These are phyloP conservation scores for Globisporangium solare DNA, from an alignment of 352 stramenopile genomes.

Conservation along the genomic window DNA sequence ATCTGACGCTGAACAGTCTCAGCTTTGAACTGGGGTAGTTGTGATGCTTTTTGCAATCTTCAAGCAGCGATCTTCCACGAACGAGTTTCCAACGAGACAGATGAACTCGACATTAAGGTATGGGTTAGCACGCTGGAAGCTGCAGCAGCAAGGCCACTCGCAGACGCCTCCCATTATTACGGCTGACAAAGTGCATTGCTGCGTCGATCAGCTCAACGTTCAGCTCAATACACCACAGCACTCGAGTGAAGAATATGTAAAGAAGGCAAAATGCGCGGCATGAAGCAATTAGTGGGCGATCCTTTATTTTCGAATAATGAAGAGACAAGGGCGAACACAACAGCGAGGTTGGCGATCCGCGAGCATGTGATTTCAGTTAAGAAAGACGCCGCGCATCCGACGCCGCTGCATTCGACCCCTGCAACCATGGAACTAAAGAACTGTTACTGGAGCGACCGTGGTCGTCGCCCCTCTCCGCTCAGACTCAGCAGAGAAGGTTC, in stretches of 20 bases:
- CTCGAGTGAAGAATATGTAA: neutral
- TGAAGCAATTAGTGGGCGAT: constrained; percentile 31
- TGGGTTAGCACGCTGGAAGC: no score
- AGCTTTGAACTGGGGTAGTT: no score
- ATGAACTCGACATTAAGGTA: no score
- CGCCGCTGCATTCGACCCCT: neutral
- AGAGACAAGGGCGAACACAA: constrained; percentile 32
- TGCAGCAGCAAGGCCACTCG: no score
- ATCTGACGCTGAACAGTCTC: no score
- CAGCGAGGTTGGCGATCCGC: neutral
- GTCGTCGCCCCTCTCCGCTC: neutral
- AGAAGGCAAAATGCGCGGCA: constrained; percentile 2
- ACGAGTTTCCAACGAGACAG: no score
- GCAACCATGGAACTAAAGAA: constrained; percentile 42
- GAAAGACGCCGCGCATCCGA: neutral
- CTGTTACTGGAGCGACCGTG: constrained; percentile 2
- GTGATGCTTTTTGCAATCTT: no score
- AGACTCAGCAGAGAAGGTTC: constrained; percentile 18
- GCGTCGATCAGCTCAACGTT: neutral
- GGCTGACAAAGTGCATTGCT: no score
- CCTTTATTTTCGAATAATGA: constrained; percentile 81
- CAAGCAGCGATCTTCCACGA: no score
- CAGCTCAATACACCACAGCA: no score
- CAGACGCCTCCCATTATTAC: no score
- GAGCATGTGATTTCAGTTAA: neutral